These are phyloP conservation scores for Phaffomyces opuntiae DNA, from an alignment of 805 yeast genomes.

Conservation along the genomic window DNA sequence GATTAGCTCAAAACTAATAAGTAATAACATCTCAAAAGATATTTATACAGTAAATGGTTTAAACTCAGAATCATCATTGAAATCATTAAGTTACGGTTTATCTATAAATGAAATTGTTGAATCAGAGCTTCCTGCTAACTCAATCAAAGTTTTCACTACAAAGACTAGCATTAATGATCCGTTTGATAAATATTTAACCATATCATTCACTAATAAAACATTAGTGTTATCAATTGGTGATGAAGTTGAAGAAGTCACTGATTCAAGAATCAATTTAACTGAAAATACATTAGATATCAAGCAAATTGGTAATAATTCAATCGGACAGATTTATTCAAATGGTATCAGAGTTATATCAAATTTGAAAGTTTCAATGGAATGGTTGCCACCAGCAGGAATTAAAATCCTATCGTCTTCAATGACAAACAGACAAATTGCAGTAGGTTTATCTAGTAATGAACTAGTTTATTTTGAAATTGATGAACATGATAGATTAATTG, in stretches of 20 bases:
- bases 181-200: slow-evolving; percentile 56
- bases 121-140: slow-evolving; percentile 64
- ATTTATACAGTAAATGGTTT: slow-evolving; percentile 37
- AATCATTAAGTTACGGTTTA: slow-evolving; percentile 48
- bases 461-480: slow-evolving; percentile 79
- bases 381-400: slow-evolving; percentile 82
- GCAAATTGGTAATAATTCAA: slow-evolving; percentile 54
- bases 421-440: slow-evolving; percentile 59
- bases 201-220: slow-evolving; percentile 61
- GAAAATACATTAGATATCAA: slow-evolving; percentile 62
- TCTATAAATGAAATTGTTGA: slow-evolving; percentile 57
- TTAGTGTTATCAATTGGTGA: slow-evolving; percentile 74
- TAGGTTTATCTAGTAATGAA: slow-evolving; percentile 69
- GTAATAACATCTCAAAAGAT: slow-evolving; percentile 30
- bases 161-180: slow-evolving; percentile 36
- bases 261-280: slow-evolving; percentile 50
- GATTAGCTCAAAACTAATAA: slow-evolving; percentile 31
- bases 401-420: slow-evolving; percentile 52
- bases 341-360: slow-evolving; percentile 57
- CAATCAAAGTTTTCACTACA: slow-evolving; percentile 61
- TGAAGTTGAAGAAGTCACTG: slow-evolving; percentile 65
- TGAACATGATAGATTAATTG: slow-evolving; percentile 53
- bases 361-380: slow-evolving; percentile 34
- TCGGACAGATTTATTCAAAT: slow-evolving; percentile 66
- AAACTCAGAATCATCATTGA: slow-evolving; percentile 38